Evolutionary conservation across 2,329 filamentous ascomycete species (phyloP), one percentile per base, ranked within the genome.

Genomic region (Beauveria sp.): DNA sequence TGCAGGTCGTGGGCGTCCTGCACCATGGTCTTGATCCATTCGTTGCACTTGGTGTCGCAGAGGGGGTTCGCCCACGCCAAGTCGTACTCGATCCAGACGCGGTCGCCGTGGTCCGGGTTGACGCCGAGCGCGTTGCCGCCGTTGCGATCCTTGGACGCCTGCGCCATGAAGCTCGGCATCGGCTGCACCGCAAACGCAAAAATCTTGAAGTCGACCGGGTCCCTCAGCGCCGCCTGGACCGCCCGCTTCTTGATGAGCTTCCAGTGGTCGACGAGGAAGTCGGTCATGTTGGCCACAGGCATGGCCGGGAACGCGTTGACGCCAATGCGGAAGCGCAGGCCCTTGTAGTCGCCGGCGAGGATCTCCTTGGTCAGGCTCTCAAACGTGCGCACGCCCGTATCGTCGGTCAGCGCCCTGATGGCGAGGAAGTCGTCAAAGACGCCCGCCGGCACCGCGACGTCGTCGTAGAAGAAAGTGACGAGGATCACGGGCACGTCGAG

Each of bases 341-440:
- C 64, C 48, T 67, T 63, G 34, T 60, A 40, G 31, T 66, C 26
- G 45, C 66, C 65, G n/a, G 58, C 63, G 7, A 62, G 22, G 0
- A 60, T 38, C 38, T 65, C 60, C 10, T 53, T 5, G 18, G 64
- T 61, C 7, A 84, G 70, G 48, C 77, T 75, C 57, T 76, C 72
- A 64, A 82, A 82, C 7, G 72, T 77, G 64, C 76, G 80, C 3
- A 76, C 77, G 67, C 79, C 77, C 55, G 74, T 75, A 20, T 71
- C 78, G 66, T 83, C 80, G 24, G 76, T 67, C 0, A 73, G 63
- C 1, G 77, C 75, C 1, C 71, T 67, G 52, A 83, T 75, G 45
- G 74, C 74, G 2, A 79, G 78, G 69, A 88, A 88, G 62, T 80
- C 79, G 62, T 79, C 75, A 63, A 88, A 88, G 2, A 82, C 77